Conservation (phyloP, 805 yeast genomes). For the Yarrowia sp. region DNA sequence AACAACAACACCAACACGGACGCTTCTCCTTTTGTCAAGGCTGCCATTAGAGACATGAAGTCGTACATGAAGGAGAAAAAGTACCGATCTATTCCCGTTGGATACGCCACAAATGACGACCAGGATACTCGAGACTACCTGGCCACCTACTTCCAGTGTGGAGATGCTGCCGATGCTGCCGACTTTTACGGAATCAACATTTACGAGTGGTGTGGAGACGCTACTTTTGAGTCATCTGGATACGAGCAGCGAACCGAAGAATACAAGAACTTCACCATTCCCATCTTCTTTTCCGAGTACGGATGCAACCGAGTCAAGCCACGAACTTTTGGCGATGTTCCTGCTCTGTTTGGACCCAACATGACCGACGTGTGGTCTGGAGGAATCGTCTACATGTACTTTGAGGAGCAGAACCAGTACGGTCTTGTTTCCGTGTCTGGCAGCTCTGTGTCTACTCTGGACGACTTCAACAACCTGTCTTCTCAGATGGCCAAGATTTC, state of each 20-base stretch:
- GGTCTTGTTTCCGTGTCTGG: slow-evolving; percentile 66
- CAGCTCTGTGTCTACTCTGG: slow-evolving; percentile 52
- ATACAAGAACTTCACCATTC: slow-evolving; percentile 68
- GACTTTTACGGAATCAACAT: slow-evolving; percentile 83
- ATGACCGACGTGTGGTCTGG: slow-evolving; percentile 94
- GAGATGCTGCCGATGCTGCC: slow-evolving; percentile 53
- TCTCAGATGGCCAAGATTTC: slow-evolving; percentile 51
- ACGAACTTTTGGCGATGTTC: slow-evolving; percentile 72
- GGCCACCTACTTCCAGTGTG: slow-evolving; percentile 86
- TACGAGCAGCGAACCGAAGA: slow-evolving; percentile 68
- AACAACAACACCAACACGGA: slow-evolving; percentile 77
- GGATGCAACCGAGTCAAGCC: slow-evolving; percentile 78
- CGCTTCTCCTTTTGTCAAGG: slow-evolving; percentile 92
- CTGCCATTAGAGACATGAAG: slow-evolving; percentile 89
- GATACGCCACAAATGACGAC: slow-evolving; percentile 91
- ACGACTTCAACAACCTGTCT: slow-evolving; percentile 57
- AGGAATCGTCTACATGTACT: slow-evolving; percentile 90
- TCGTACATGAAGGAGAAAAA: slow-evolving; percentile 60
- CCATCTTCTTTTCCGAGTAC: slow-evolving; percentile 82
- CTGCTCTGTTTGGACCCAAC: slow-evolving; percentile 56
- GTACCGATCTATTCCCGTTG: slow-evolving; percentile 84
- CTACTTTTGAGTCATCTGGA: slow-evolving; percentile 57
- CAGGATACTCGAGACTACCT: slow-evolving; percentile 69
- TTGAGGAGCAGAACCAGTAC: slow-evolving; percentile 76
- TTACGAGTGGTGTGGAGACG: slow-evolving; percentile 82